Base-by-base conservation (phyloP, 805 yeast genomes). In the Starmera dryadoides region DNA sequence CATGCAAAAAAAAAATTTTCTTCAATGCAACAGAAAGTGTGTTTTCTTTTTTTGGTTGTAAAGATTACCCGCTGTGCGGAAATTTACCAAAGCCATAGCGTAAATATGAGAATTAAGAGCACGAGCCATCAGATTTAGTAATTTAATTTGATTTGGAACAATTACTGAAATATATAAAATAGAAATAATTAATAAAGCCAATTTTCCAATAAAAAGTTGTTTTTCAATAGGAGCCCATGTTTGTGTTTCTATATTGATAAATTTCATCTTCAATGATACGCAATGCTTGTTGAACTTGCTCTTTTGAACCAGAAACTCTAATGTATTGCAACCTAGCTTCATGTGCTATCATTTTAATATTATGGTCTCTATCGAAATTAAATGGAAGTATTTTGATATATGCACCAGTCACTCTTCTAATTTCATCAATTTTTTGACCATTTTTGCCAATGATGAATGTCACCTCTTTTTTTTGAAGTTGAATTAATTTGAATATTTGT, bases 381-480 rank as follows among this genome's bases (percentile, higher is more conserved):
- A 63, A 39, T 0, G 70, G 69, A 11, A 66, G 45, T 4, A 72
- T 61, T 37, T 66, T 65, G 30, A 73, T 60, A 9, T 44, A 51
- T 4, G 75, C 72, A 0, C 53, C 44, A 1, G 71, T 58, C 19
- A 38, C 36, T 5, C 50, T 48, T 25, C 76, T 43, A 9, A 72
- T 51, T 5, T 37, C 36, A 30, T 56, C 59, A 12, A 73, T 69
- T 32, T 61, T 54, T 16, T 44, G 29, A 1, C 78, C 78, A n/a
- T 52, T 50, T 19, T 49, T 57, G 0, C 78, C 78, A 36, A 73
- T 71, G 6, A 72, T 43, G 35, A 54, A 62, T 1, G 69, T 57
- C 2, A 69, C 62, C 39, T 70, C 71, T 20, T 46, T 47, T 25
- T 59, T 56, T 9, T 54, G 53, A 12, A 59, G 40, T 28, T 47